Evolutionary conservation across 2,329 filamentous ascomycete genomes (phyloP).

Genomic region (Aspergillus neoniger): DNA sequence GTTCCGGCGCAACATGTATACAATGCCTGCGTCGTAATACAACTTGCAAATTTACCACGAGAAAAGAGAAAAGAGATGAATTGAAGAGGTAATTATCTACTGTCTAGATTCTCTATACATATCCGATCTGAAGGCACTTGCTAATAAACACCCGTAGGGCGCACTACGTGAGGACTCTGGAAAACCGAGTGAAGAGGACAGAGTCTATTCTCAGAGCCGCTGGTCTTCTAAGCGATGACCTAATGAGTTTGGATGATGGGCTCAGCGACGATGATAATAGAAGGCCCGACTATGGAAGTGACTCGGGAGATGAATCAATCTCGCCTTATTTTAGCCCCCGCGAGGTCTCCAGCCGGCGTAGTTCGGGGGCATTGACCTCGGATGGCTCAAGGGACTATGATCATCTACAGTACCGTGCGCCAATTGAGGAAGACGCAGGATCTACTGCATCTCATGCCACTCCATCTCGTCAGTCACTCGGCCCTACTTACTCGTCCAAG

Average conservation of each 20-base stretch:
- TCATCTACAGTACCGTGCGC: background rate
- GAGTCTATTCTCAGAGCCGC: slow-evolving; percentile 82
- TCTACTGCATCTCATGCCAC: background rate
- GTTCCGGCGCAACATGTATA: slow-evolving; percentile 69
- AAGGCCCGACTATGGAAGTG: slow-evolving; percentile 12
- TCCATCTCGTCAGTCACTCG: background rate
- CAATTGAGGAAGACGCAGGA: background rate
- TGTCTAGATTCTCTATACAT: background rate
- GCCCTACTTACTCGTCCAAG: slow-evolving; percentile 20
- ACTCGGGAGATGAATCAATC: slow-evolving; percentile 43
- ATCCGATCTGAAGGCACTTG: background rate
- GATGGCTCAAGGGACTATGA: slow-evolving; percentile 3
- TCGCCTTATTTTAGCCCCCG: slow-evolving; percentile 34
- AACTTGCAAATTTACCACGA: slow-evolving; percentile 87
- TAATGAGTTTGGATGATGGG: slow-evolving; percentile 55
- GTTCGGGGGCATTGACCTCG: background rate
- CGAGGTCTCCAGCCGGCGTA: slow-evolving; percentile 4
- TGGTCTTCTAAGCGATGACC: slow-evolving; percentile 78
- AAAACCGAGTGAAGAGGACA: slow-evolving; percentile 89
- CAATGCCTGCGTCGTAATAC: slow-evolving; percentile 96
- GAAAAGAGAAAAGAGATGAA: slow-evolving; percentile 88
- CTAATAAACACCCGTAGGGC: slow-evolving; percentile 56
- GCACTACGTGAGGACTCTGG: slow-evolving; percentile 90
- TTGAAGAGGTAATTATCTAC: slow-evolving; percentile 71
- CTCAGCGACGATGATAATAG: slow-evolving; percentile 25